A percentile compares a stretch with the other conserved stretches of the same genome.
Conservation (phyloP, 805 yeast species). For the Blastobotrys americana region DNA sequence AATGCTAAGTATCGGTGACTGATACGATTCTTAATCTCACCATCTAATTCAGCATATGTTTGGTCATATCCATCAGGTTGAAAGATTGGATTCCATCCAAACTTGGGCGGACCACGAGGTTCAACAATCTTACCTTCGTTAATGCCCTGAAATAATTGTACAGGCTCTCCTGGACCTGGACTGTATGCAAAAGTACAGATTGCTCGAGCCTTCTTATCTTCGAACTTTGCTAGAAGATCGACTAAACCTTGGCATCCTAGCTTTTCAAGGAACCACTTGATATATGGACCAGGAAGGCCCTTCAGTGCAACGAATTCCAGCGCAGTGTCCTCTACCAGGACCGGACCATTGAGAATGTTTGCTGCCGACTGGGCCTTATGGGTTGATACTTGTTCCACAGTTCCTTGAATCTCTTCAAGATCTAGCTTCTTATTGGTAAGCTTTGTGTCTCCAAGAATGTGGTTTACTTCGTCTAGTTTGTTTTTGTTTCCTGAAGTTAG, state of each 20-base stretch:
- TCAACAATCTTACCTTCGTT: slow-evolving; percentile 75
- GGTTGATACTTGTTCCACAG: slow-evolving; percentile 70
- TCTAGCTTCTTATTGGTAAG: slow-evolving; percentile 66
- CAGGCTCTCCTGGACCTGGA: slow-evolving; percentile 68
- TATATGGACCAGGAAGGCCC: slow-evolving; percentile 89
- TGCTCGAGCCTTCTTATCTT: slow-evolving; percentile 78
- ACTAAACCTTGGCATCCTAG: slow-evolving; percentile 73
- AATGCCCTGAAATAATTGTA: slow-evolving; percentile 75
- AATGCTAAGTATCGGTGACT: slow-evolving; percentile 87
- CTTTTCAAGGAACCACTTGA: slow-evolving; percentile 80
- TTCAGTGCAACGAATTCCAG: slow-evolving; percentile 74
- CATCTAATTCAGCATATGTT: slow-evolving; percentile 88
- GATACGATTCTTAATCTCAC: slow-evolving; percentile 64
- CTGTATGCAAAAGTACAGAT: slow-evolving; percentile 90
- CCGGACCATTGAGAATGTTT: slow-evolving; percentile 59
- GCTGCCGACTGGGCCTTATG: slow-evolving; percentile 78
- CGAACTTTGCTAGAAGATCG: slow-evolving; percentile 71
- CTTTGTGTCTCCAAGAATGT: slow-evolving; percentile 44
- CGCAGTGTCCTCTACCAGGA: slow-evolving; percentile 92
- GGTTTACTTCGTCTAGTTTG: slow-evolving; percentile 77
- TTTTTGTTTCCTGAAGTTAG: slow-evolving; percentile 69
- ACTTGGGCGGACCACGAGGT: slow-evolving; percentile 68
- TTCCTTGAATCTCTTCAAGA: slow-evolving; percentile 85
- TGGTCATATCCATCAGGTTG: slow-evolving; percentile 67
- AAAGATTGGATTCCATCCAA: slow-evolving; percentile 95